Evolutionary conservation across 1,139 yeast genomes (phyloP), one percentile per base, ranked within the genome.

Genomic region (Yamadazyma pseudoaaseri): DNA sequence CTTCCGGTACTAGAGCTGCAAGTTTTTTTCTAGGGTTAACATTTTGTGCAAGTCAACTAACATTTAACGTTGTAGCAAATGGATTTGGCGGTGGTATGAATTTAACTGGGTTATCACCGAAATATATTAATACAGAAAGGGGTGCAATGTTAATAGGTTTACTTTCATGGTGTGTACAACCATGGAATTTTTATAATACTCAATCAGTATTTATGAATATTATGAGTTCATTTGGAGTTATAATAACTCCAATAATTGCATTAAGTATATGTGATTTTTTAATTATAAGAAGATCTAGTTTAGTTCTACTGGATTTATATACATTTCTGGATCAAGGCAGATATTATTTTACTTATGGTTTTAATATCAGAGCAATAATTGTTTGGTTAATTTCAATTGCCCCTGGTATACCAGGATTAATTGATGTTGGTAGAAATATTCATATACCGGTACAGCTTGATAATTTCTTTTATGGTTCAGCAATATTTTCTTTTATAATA

Each of bases 71-170:
- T 2, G 29, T 51, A 12, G 50, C 52, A 7, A 55, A 55, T 38
- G 52, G 54, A 5, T 43, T 50, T 36, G 48, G 59, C 7, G 52
- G 58, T 9, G 58, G 60, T 6, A 60, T 58, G 63, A 62, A 57
- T 40, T 38, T 61, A 34, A 40, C 59, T 3, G 62, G 58, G 3
- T 33, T 59, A 4, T 45, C 40, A 20, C 67, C 65, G n/a, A 50
- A 45, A 34, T 58, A 51, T 38, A 48, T 60, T 34, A 57, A 58
- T 34, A 56, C 59, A 20, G 45, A 51, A 39, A 45, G 65, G 45
- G 69, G 52, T 5, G 48, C 52, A 1, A 27, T 48, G 0, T 34
- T 43, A 4, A 49, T 51, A 2, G 51, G 52, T 3, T 23, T 50
- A 3, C 29, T 49, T 12, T 48, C 52, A 11, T 49, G 53, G 53